Percentiles rank a stretch among this genome's conserved stretches.
Evolutionary conservation across 768 basidiomycete genomes (phyloP).

Genomic region (Auriscalpium orientale): DNA sequence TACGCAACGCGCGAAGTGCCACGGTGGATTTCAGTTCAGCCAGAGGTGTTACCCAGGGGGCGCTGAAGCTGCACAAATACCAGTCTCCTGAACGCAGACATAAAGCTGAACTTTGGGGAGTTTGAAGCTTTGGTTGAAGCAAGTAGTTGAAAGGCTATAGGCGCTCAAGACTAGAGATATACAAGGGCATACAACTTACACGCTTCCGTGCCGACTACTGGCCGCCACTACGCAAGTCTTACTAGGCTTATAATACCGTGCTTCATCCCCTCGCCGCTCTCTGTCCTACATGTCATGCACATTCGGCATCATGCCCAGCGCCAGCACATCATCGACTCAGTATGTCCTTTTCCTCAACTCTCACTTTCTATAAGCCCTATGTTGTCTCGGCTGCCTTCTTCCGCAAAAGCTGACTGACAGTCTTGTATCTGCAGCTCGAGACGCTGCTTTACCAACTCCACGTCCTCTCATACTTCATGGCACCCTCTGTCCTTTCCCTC

Average conservation of each 20-base stretch:
- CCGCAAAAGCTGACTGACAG: conserved; percentile 7
- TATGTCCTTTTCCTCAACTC: conserved; percentile 25
- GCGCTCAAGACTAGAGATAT: too few relatives aligned
- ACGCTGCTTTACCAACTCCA: conserved; percentile 65
- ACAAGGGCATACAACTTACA: background rate
- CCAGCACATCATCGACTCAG: conserved; percentile 63
- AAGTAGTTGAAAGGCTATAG: too few relatives aligned
- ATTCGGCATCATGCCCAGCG: conserved; percentile 47
- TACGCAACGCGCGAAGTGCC: too few relatives aligned
- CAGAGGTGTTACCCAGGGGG: too few relatives aligned
- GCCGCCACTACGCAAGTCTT: too few relatives aligned
- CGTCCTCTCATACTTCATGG: conserved; percentile 69
- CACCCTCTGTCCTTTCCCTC: conserved; percentile 55
- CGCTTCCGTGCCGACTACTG: background rate
- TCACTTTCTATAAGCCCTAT: too few relatives aligned
- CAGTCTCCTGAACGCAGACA: too few relatives aligned
- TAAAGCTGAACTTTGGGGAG: too few relatives aligned
- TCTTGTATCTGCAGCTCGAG: conserved; percentile 45
- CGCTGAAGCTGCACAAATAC: too few relatives aligned
- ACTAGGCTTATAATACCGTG: background rate
- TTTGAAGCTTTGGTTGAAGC: too few relatives aligned
- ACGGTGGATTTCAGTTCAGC: too few relatives aligned
- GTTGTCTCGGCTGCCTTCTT: background rate
- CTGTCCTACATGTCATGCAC: conserved; percentile 20
- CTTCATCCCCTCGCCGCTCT: too few relatives aligned